Base-by-base conservation (phyloP, 2,329 filamentous ascomycete genomes). In the Microcyclospora pomicola region DNA sequence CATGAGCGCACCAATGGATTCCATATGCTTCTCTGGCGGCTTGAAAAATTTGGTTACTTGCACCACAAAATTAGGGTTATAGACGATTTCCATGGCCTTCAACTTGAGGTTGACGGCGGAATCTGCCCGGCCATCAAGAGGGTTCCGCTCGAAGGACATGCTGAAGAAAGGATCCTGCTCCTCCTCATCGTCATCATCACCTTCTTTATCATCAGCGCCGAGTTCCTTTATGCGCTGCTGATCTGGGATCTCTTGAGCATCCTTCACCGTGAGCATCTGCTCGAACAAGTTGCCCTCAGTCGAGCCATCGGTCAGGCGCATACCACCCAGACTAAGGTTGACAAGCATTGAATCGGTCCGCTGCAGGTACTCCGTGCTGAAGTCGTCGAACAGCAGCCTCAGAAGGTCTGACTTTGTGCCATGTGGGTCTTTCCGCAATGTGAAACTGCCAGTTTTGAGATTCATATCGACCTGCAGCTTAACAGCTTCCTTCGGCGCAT, bases 21-120 rank as follows among this genome's bases (percentile, higher is more conserved):
- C 91, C 87, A 98, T 95, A 56, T 98, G 92, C 36, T 87, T 74
- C 58, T 95, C 87, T 0, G 91, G 92, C 1, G 91, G 91, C 45
- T 88, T 81, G 67, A 99, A 98, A 65, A 98, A 99, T 49, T 86
- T 85, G 37, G 80, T 84, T 30, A 96, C 77, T 35, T 91, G 87
- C 5, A 94, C 77, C 0, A 96, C 71, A 49, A 96, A 92, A 46
- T 80, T 83, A 1, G 92, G 91, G 51, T 98, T 99, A 73, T 94
- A 98, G 15, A 98, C 85, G 38, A 99, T 82, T 58, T 98, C 92
- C 48, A 98, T 79, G 33, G 87, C 91, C 59, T 92, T 95, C 49
- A 98, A 66, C 59, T 93, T 95, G 51, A 88, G 80, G 2, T 80
- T 87, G 27, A 99, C 66, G 6, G 86, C 85, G 15, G 92, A 80